A percentile compares a stretch with the other conserved stretches of the same genome.
Evolutionary conservation across 2,329 filamentous ascomycete genomes (phyloP).

Genomic region (Fusarium multiceps): DNA sequence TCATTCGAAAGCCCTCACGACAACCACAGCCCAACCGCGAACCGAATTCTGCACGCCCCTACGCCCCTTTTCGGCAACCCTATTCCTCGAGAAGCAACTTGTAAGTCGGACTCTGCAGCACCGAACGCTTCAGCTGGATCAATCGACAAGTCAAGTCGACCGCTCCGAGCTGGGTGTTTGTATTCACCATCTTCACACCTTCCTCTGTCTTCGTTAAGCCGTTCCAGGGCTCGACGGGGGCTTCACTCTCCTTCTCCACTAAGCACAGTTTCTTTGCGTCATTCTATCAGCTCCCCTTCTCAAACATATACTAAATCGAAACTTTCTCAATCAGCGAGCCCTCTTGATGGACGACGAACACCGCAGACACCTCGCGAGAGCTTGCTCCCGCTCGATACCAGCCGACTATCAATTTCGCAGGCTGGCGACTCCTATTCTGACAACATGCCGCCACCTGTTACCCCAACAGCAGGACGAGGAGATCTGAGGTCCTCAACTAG

Average conservation of each 20-base stretch:
- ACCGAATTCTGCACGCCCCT: slow-evolving; percentile 56
- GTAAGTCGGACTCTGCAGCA: slow-evolving; percentile 56
- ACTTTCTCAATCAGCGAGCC: slow-evolving; percentile 67
- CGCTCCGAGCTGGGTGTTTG: slow-evolving; percentile 49
- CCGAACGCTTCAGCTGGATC: slow-evolving; percentile 25
- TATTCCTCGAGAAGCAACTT: slow-evolving; percentile 54
- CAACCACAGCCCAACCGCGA: slow-evolving; percentile 56
- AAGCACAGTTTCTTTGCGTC: slow-evolving; percentile 43
- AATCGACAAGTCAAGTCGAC: slow-evolving; percentile 27
- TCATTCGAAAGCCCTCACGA: slow-evolving; percentile 54
- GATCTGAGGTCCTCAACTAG: slow-evolving; percentile 63
- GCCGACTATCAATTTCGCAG: slow-evolving; percentile 83
- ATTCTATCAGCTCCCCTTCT: slow-evolving; percentile 46
- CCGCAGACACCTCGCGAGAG: slow-evolving; percentile 84
- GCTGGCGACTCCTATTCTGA: slow-evolving; percentile 54
- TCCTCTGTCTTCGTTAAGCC: slow-evolving; percentile 54
- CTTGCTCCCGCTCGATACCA: slow-evolving; percentile 81
- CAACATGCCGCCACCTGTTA: slow-evolving; percentile 71
- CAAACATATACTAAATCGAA: slow-evolving; percentile 63
- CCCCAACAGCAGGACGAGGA: slow-evolving; percentile 75
- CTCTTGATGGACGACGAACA: slow-evolving; percentile 68
- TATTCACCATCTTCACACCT: slow-evolving; percentile 49
- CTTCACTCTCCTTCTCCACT: slow-evolving; percentile 52
- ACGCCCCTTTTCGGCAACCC: slow-evolving; percentile 56
- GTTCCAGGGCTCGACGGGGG: slow-evolving; percentile 47